Evolutionary conservation across 2,329 filamentous ascomycete genomes (phyloP), one percentile per base, ranked within the genome.

Genomic region (Botrytis aclada): DNA sequence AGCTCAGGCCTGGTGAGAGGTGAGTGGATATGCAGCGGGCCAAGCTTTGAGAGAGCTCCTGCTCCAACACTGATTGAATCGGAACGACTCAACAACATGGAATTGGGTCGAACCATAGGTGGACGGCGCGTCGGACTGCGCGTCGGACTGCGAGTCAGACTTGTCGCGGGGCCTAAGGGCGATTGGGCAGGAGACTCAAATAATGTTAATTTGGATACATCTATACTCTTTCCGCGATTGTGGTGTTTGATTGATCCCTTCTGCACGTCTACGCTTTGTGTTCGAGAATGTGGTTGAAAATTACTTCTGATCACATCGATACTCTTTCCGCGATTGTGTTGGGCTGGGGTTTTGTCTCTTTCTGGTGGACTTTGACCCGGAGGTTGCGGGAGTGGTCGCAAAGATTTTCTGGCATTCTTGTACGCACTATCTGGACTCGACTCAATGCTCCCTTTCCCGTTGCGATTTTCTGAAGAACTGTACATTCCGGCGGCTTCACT

Each of bases 341-440:
- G 69, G 60, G 67, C 73, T 43, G 73, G 79, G 77, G 76, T 81
- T 82, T 78, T 66, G 70, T 77, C 70, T 69, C 80, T 77, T 54
- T 77, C 78, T 18, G 84, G 81, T 41, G 86, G 81, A 62, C 84
- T 81, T 22, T 84, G 76, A 71, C 85, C 87, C 4, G 92, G 91
- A 1, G 88, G 85, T 80, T 93, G 92, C 5, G 91, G 88, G 10
- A 94, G 85, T 37, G 92, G 92, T 66, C 93, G 89, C 74, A 97
- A 84, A 34, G 93, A 94, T 79, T 93, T 92, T 70, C 94, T 91
- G 74, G 92, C 88, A 77, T 87, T 91, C 77, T 88, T 89, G 80
- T 94, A 95, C 75, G 91, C 85, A 77, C 88, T 89, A 47, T 89
- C 88, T n/a, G 88, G 85, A 74, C 83, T 87, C 51, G 80, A 79